Evolutionary conservation across 208 protist genomes (phyloP).

Genomic region (Wallacemonas rigidus): DNA sequence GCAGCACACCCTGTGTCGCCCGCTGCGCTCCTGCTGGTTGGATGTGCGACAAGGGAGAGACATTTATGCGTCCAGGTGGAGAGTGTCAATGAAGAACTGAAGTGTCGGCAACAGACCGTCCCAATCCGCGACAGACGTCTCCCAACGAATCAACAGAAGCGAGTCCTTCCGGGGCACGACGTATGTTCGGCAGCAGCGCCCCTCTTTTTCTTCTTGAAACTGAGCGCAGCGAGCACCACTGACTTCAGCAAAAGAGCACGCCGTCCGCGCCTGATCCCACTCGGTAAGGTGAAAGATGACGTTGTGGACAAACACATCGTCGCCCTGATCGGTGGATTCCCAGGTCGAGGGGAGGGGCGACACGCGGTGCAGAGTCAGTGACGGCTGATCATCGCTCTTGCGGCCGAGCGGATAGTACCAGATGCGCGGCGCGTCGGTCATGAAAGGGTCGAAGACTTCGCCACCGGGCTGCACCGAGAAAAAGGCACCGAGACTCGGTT

Average conservation of each 20-base stretch:
- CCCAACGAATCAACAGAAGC: conserved; percentile 56
- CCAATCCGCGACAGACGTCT: conserved; percentile 41
- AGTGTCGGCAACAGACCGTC: conserved; percentile 43
- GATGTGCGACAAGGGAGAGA: background rate
- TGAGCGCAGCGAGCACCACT: conserved; percentile 48
- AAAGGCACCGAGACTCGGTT: conserved; percentile 43
- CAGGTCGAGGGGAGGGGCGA: conserved; percentile 44
- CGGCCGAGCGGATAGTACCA: conserved; percentile 62
- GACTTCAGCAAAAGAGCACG: conserved; percentile 37
- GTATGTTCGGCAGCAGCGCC: conserved; percentile 55
- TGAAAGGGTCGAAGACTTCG: conserved; percentile 47
- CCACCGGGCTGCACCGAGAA: conserved; percentile 50
- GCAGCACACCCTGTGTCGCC: too few relatives aligned
- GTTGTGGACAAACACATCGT: conserved; percentile 63
- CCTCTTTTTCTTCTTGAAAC: conserved; percentile 50
- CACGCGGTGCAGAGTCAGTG: conserved; percentile 36
- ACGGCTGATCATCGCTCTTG: conserved; percentile 14
- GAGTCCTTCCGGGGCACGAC: conserved; percentile 39
- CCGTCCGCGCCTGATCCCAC: conserved; percentile 33
- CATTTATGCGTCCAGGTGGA: conserved; percentile 45
- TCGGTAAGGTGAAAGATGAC: conserved; percentile 66
- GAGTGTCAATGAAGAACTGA: conserved; percentile 62
- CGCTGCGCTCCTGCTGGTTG: too few relatives aligned
- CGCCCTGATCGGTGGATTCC: conserved; percentile 36
- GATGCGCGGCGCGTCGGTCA: conserved; percentile 43